Evolutionary conservation across 805 yeast genomes (phyloP), one percentile per base, ranked within the genome.

Genomic region (Hanseniaspora jakobsenii): DNA sequence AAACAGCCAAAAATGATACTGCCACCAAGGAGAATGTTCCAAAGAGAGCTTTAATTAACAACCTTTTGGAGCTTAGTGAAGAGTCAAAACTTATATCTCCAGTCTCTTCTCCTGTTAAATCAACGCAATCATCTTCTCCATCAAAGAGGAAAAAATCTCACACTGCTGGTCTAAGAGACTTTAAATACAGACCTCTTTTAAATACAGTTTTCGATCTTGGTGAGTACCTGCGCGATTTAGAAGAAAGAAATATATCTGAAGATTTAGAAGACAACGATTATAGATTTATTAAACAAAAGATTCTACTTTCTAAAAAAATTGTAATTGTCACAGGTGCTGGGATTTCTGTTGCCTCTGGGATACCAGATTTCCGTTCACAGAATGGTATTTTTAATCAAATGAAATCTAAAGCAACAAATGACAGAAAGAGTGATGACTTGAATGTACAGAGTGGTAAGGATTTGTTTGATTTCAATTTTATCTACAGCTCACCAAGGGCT

Each of bases 261-360:
- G 46, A 42, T 14, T 8, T 35, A 9, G 35, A 42, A 17, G 41
- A 44, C 13, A 43, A 48, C 24, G 53, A 71, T 47, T 58, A 75
- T 10, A 64, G 68, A 6, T 72, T 75, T 48, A 53, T 78, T 21
- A 69, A 67, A 44, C 71, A 73, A 56, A 73, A 75, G 0, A 55
- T 78, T 19, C 59, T 57, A 27, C 67, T 78, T 51, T 68, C 87
- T 24, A 73, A 69, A 50, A 70, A 71, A 49, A 64, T 78, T 24
- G 69, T 83, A 2, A 72, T 79, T 23, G 69, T 86, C 23, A 74
- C 87, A 1, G 96, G 96, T 9, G 96, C 96, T 14, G 95, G 95
- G 2, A 74, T 83, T 16, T 83, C 94, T 10, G 91, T 87, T 44
- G 80, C 81, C 23, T 84, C 94, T 1, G 95, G 95, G 4, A 86